Base-by-base conservation (phyloP, 441 rosid species). In the Arabidopsis hybrid region DNA sequence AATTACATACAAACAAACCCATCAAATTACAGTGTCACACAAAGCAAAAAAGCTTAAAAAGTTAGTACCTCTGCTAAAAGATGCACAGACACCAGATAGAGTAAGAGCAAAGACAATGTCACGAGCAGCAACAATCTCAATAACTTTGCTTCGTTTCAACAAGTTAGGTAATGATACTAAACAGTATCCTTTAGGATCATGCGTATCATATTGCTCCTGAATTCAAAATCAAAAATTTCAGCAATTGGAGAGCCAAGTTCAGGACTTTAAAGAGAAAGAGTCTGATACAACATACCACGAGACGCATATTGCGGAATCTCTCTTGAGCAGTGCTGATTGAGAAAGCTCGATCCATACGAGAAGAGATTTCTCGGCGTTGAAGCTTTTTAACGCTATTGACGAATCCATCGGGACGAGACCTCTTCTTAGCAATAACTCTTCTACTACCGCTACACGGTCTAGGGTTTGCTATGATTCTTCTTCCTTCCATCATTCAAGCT, bases 21-120 rank as follows among this genome's bases (percentile, higher is more conserved):
- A 59, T 65, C 73, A 67, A 58, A 60, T 21, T 21, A 21, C 26
- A 21, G 42, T 39, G 14, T 49, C 16, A 46, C 16, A 46, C 21
- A 42, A 55, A 72, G 55, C 10, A 11, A 29, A 29, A 29, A 29
- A 29, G 31, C 26, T 21, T 21, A 8, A 13, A 0, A 12, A n/a
- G 21, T 16, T 1, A 52, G 0, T 13, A 93, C 97, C 97, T 87
- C 97, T 82, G 69, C 95, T 85, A 63, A 93, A 93, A 56, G 97
- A 90, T 4, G 97, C 97, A 66, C 98, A 93, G 14, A 93, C 91
- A 78, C 98, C 98, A 39, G 97, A 87, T 66, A 89, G 95, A 18
- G 92, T 88, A 76, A 93, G 98, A 8, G 98, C 92, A 74, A 93
- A 93, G 40, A 93, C 91, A 45, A 93, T 91, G 79, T 88, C 97